These are phyloP conservation scores for Datisca glomerata DNA, from an alignment of 306 rosid genomes.

Conservation along the genomic window DNA sequence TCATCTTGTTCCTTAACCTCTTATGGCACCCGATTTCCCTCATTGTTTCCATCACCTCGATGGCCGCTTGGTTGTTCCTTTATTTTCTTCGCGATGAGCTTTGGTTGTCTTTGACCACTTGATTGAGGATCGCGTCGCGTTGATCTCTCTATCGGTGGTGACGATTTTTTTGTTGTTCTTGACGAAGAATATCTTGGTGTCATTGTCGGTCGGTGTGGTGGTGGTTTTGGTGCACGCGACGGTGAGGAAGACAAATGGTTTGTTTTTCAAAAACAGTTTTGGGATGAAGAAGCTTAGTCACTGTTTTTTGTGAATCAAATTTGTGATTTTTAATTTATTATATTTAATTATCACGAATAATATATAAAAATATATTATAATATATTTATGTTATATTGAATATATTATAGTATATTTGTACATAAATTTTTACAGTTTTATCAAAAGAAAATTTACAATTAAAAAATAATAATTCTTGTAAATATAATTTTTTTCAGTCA, in stretches of 20 bases:
- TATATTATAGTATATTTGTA: too few species aligned
- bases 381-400: too few species aligned
- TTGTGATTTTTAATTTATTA: too few species aligned
- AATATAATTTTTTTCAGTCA: too few species aligned
- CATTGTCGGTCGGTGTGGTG: conserved; percentile 16
- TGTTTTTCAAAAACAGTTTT: too few species aligned
- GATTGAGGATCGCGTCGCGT: conserved; percentile 37
- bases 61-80: conserved; percentile 41
- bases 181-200: conserved; percentile 25
- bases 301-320: too few species aligned
- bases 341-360: too few species aligned
- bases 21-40: conserved; percentile 49
- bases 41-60: conserved; percentile 30
- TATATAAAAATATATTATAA: too few species aligned
- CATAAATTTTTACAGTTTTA: too few species aligned
- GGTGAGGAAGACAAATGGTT: conserved; percentile 26
- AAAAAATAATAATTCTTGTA: too few species aligned
- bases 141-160: conserved; percentile 22
- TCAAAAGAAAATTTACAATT: too few species aligned
- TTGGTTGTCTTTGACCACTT: conserved; percentile 17
- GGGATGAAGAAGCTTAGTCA: conserved; percentile 29
- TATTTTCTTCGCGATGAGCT: conserved; percentile 46
- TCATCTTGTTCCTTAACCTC: conserved; percentile 34
- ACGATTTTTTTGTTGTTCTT: conserved; percentile 29
- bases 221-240: conserved; percentile 17